Base-by-base conservation (phyloP, 495 filamentous ascomycete species). In the Talaromyces wortmannii region DNA sequence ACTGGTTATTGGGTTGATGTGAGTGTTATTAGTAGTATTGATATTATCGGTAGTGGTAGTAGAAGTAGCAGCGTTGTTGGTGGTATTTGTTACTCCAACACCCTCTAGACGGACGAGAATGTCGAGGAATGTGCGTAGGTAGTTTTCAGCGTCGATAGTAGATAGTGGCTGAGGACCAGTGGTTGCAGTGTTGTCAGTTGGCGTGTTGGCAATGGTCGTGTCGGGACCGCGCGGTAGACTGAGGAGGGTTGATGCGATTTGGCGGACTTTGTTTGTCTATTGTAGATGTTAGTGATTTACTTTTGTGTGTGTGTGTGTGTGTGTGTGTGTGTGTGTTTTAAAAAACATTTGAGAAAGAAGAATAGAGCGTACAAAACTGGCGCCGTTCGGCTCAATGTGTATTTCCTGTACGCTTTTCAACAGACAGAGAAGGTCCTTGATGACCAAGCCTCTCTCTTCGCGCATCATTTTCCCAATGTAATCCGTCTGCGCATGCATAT, bases 301-400 rank as follows among this genome's bases (percentile, higher is more conserved):
- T 61, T 42, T n/a, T n/a, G n/a, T n/a, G n/a, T n/a, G n/a, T n/a
- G n/a, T n/a, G n/a, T n/a, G n/a, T n/a, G n/a, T n/a, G n/a, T n/a
- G n/a, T n/a, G n/a, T n/a, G n/a, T n/a, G n/a, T n/a, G n/a, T n/a
- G n/a, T n/a, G n/a, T n/a, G n/a, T n/a, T n/a, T n/a, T n/a, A n/a
- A n/a, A n/a, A 59, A 31, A 23, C 23, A 42, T 6, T 45, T 7
- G 11, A 48, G 40, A 46, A 3, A 15, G 13, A 45, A 16, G 13
- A 16, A 42, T 17, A 16, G 43, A 33, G 70, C 79, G 48, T 76
- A 84, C 77, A 48, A 92, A 83, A 48, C 85, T 88, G 45, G 78
- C 79, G 15, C 83, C 87, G 62, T 91, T 92, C 2, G 90, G 87
- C 65, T 94, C 89, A 76, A 92, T 86, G 65, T 89, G 88, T 47